Base-by-base conservation (phyloP, 225 moss, liverwort and hornwort genomes). In the Lunularia cruciata region DNA sequence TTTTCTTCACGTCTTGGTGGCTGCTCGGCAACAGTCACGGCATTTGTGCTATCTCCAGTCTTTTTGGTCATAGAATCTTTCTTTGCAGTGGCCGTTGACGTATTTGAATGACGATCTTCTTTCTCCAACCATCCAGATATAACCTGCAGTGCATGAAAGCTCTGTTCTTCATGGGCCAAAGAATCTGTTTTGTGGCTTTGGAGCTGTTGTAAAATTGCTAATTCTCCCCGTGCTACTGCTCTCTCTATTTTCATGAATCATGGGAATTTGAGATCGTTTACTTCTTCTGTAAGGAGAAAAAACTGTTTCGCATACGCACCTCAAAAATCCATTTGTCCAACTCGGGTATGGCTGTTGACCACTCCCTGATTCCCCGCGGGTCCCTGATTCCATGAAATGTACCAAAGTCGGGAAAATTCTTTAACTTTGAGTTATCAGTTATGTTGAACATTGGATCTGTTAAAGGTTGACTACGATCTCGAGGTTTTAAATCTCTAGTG, bases 281-380 rank as follows among this genome's bases (percentile, higher is more conserved):
- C 7, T 18, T 20, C 15, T 9, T 5, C 47, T 5, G 6, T 18
- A 18, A n/a, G 6, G 47, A n/a, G 33, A 34, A 4, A 58, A 19
- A 58, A n/a, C n/a, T n/a, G n/a, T n/a, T 40, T 40, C 8, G 49
- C 49, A 20, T 8, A 51, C 46, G 0, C 30, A 65, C 64, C 64
- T 65, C 64, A 6, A 12, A 43, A 47, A 65, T 65, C 64, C 64
- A 65, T 15, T 30, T 14, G 33, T 65, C 64, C 64, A 65, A n/a
- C 13, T 65, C 46, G 16, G 64, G 64, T 28, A 65, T 65, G 6
- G 31, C 30, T 1, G 3, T 16, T 3, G 46, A 46, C 64, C 64
- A 65, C 12, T 22, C 22, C 37, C 61, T 61, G 9, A 61, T 4
- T 61, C 40, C 40, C 37, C 3, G 60, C 13, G 13, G 23, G 20